phyloP scores from a whole-genome alignment of 345 rosid species.

The Salix viminalis region DNA sequence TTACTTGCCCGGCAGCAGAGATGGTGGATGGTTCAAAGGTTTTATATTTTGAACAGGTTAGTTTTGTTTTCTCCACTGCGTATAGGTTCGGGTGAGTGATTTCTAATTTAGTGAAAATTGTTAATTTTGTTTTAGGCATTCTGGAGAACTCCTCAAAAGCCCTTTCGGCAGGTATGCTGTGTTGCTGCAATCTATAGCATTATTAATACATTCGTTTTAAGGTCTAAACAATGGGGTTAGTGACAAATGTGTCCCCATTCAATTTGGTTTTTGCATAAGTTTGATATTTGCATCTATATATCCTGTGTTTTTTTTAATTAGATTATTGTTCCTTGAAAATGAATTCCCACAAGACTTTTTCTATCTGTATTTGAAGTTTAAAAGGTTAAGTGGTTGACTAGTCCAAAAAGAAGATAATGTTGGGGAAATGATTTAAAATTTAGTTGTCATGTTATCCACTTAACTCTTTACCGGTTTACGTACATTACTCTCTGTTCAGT shows the following conservation, averaged over 20 bases:
- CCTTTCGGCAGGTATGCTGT: slow-evolving; percentile 70
- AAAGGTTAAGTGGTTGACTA: too few relatives aligned
- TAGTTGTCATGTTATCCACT: not conserved
- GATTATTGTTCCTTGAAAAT: not conserved
- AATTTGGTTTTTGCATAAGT: not conserved
- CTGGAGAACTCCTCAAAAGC: slow-evolving; percentile 90
- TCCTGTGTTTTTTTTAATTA: not conserved
- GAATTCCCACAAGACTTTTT: not conserved
- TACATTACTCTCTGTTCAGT: not conserved
- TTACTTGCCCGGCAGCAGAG: slow-evolving; percentile 80
- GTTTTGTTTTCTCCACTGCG: slow-evolving; percentile 7
- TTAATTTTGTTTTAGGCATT: slow-evolving; percentile 47
- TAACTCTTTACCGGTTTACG: not conserved
- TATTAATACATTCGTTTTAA: not conserved
- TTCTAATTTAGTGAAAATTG: not conserved
- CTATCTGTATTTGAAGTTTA: not conserved
- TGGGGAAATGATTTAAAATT: too few relatives aligned
- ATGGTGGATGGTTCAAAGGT: slow-evolving; percentile 86
- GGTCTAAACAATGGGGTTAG: not conserved
- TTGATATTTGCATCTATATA: not conserved
- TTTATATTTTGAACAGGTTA: slow-evolving; percentile 72
- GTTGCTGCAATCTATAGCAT: not conserved
- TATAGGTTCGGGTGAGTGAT: not conserved
- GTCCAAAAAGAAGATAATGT: too few relatives aligned
- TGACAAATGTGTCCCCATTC: not conserved